Base-by-base conservation (phyloP, 129 eudicot genomes). In the Escallonia herrerae region DNA sequence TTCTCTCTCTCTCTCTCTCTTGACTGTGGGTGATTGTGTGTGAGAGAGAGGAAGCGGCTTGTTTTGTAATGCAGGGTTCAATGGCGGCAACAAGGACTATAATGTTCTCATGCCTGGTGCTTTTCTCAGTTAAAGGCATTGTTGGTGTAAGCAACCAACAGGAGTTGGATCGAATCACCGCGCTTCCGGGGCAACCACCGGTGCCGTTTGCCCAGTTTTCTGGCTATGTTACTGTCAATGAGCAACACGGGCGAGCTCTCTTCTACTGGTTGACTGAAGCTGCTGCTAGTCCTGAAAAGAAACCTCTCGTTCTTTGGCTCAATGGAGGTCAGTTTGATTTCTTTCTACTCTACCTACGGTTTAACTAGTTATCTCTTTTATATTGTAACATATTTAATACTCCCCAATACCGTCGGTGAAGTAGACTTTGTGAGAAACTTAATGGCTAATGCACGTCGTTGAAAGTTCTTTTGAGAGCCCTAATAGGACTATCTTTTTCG, bases 301-400 rank as follows among this genome's bases (percentile, higher is more conserved):
- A 83, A 55, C 97, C 97, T 69, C 86, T 91, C 74, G 82, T 87
- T 60, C 96, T 91, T 77, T 91, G 97, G 97, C 97, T 91, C 74
- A 91, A 91, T 85, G 97, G 97, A 91, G 97, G 97, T 91, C 11
- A 63, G 69, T 66, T 44, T 47, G 50, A 1, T 6, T 22, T 5
- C 3, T 58, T 2, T 50, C 37, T 39, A 37, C 5, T 53, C 39
- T 9, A 12, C 7, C n/a, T 49, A 15, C 48, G 8, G 3, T 33
- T 48, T 64, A 22, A 48, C 2, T 64, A 14, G 53, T 49, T 49
- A 49, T 2, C 49, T 45, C 9, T 5, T 45, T 45, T 8, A 45
- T 5, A 1, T 5, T 0, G 49, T 45, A 5, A 45, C 9, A 45
- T 1, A 45, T 45, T 5, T 5, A 45, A 45, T 45, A n/a, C n/a